Percentiles rank a stretch among this genome's conserved stretches.
These are phyloP conservation scores for Gynochthodes officinalis DNA, from an alignment of 257 asterid genomes.

Conservation along the genomic window DNA sequence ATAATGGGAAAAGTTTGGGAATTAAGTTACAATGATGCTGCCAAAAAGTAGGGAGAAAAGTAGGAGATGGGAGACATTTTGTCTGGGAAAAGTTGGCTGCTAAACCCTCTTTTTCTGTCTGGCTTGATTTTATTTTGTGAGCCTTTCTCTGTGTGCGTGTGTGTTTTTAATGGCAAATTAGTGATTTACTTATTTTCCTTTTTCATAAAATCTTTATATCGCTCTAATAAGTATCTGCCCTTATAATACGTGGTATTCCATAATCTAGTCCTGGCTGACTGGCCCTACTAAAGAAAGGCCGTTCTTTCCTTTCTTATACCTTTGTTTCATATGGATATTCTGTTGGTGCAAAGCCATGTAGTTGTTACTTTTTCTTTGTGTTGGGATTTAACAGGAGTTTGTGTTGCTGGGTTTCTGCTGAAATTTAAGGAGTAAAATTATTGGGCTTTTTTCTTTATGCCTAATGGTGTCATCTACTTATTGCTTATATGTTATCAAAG, in stretches of 20 bases:
- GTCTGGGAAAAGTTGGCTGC: conserved; percentile 9
- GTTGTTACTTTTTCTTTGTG: neutral
- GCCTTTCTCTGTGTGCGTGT: neutral
- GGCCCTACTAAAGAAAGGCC: neutral
- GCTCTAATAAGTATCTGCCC: neutral
- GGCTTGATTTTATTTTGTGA: neutral
- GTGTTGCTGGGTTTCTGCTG: neutral
- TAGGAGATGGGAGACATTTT: conserved; percentile 7
- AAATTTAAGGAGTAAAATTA: neutral
- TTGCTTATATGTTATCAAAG: too few relatives aligned
- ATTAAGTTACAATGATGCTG: conserved; percentile 12
- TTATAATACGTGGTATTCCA: neutral
- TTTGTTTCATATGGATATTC: neutral
- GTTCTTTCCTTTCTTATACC: neutral
- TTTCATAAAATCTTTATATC: neutral
- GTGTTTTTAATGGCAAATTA: neutral
- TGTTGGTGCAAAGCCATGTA: neutral
- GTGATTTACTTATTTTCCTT: neutral
- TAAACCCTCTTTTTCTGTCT: conserved; percentile 14
- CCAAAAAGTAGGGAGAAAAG: conserved; percentile 10
- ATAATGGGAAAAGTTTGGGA: neutral
- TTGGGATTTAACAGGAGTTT: neutral
- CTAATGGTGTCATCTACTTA: neutral
- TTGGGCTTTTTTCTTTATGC: neutral
- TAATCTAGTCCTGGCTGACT: neutral